These are phyloP conservation scores for Fusarium musae DNA, from an alignment of 2,329 filamentous ascomycete species.

Conservation along the genomic window DNA sequence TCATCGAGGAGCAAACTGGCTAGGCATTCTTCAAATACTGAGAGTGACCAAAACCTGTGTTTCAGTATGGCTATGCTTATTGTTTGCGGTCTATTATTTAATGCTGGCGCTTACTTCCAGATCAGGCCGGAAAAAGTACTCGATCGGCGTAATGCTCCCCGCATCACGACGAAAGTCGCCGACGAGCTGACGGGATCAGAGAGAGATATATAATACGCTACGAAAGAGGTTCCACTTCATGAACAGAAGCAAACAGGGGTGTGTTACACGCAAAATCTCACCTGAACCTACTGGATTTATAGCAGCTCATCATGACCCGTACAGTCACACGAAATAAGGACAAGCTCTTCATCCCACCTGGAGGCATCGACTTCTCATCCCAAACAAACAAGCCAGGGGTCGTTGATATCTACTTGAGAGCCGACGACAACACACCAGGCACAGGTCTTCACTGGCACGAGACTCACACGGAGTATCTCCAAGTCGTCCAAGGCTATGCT, in stretches of 20 bases:
- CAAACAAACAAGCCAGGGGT: not conserved
- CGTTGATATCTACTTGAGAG: conserved; percentile 17
- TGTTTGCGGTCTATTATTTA: not conserved
- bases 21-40: not conserved
- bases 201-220: fast-evolving
- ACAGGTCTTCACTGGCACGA: conserved; percentile 38
- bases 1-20: not conserved
- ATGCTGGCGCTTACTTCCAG: not conserved
- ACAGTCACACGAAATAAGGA: conserved; percentile 15
- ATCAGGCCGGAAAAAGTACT: fast-evolving
- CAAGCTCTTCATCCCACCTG: conserved; percentile 11
- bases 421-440: conserved; percentile 8
- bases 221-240: fast-evolving
- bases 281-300: no score
- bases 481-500: conserved; percentile 35
- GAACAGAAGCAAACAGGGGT: no score
- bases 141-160: not conserved
- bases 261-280: not conserved
- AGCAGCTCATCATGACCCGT: conserved; percentile 3
- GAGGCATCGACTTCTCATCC: conserved; percentile 17
- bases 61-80: fast-evolving
- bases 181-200: not conserved
- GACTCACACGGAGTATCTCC: conserved; percentile 29
- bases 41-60: fast-evolving
- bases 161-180: not conserved